Evolutionary conservation across 2,329 filamentous ascomycete species (phyloP), one percentile per base, ranked within the genome.

Genomic region (Pleoardoris graminearum): DNA sequence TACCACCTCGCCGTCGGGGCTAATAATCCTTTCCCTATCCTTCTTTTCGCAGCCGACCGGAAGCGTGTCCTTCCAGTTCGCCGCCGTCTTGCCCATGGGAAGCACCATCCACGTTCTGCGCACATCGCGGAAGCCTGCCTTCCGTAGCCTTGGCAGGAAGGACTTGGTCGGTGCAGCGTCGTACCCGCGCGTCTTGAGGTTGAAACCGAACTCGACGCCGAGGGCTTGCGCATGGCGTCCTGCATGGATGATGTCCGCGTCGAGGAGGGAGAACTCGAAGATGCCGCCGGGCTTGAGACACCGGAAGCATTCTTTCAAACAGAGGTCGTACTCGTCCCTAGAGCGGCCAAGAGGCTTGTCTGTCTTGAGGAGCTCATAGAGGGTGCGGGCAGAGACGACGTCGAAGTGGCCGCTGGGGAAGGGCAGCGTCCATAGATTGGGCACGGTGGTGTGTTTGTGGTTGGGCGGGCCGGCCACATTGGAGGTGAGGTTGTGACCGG

Each of bases 271-370:
- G 76, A 94, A 99, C 69, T 99, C 94, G 53, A 99, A 79, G 72
- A 93, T 93, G 27, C 94, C 94, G 45, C 91, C 91, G 0, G 93
- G 92, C 77, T 96, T 96, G 62, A 97, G 85, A 53, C 95, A 88
- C 53, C 94, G 91, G 77, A 90, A 86, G 71, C 91, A 95, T 76
- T 99, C 94, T 47, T 79, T 80, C 7, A 97, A 80, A 55, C 90
- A 94, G 43, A 86, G 81, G 69, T 95, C 90, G 82, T 92, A 97
- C 75, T 97, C 93, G 67, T 97, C 91, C 29, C 59, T 63, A n/a
- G 69, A 67, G 53, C 62, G 66, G 14, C 70, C 69, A 2, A 67
- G 52, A 17, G 87, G 85, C 73, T 76, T 79, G 57, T 78, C 77
- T 2, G 79, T 81, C 71, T 93, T 94, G 64, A 99, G 84, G 33